Percentiles rank a stretch among this genome's conserved stretches.
Evolutionary conservation across 2,329 filamentous ascomycete species (phyloP).

Genomic region (Lecanoromycetidae sp.): DNA sequence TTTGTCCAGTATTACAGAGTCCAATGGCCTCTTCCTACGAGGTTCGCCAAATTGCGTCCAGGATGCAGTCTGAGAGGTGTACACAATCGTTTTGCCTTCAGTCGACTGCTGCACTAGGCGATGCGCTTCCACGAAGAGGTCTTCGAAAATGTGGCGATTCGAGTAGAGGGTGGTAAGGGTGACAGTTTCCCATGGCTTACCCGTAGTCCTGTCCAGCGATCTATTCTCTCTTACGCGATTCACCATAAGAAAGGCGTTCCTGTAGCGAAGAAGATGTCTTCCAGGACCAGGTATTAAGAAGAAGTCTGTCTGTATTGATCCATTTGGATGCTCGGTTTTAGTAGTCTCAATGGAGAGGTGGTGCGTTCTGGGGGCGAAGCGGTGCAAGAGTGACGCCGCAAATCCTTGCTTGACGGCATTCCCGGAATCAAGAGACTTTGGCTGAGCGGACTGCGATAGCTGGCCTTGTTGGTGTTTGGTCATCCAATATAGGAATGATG

Average conservation of each 20-base stretch:
- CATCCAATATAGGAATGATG: slow-evolving; percentile 91
- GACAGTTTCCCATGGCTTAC: slow-evolving; percentile 86
- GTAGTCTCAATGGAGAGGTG: slow-evolving; percentile 55
- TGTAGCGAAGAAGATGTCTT: slow-evolving; percentile 74
- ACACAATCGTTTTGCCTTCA: slow-evolving; percentile 88
- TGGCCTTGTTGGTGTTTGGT: slow-evolving; percentile 61
- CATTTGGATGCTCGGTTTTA: slow-evolving; percentile 49
- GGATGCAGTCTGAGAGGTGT: slow-evolving; percentile 68
- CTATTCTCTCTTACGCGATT: slow-evolving; percentile 76
- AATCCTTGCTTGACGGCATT: slow-evolving; percentile 32
- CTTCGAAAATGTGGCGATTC: slow-evolving; percentile 78
- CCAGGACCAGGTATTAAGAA: slow-evolving; percentile 85
- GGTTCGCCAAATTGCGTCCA: slow-evolving; percentile 80
- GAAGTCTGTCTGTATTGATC: slow-evolving; percentile 66
- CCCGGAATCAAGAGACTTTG: slow-evolving; percentile 38
- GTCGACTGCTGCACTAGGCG: slow-evolving; percentile 63
- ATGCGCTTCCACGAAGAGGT: slow-evolving; percentile 80
- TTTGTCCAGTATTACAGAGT: slow-evolving; percentile 73
- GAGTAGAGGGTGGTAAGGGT: slow-evolving; percentile 85
- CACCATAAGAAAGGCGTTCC: slow-evolving; percentile 75
- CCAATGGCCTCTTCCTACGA: slow-evolving; percentile 71
- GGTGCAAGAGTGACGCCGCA: slow-evolving; percentile 42
- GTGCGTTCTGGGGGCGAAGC: slow-evolving; percentile 48
- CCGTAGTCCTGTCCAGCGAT: slow-evolving; percentile 63
- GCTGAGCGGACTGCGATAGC: slow-evolving; percentile 39